Evolutionary conservation across 176 grass and related monocot species (phyloP).

Genomic region (Zea mays): DNA sequence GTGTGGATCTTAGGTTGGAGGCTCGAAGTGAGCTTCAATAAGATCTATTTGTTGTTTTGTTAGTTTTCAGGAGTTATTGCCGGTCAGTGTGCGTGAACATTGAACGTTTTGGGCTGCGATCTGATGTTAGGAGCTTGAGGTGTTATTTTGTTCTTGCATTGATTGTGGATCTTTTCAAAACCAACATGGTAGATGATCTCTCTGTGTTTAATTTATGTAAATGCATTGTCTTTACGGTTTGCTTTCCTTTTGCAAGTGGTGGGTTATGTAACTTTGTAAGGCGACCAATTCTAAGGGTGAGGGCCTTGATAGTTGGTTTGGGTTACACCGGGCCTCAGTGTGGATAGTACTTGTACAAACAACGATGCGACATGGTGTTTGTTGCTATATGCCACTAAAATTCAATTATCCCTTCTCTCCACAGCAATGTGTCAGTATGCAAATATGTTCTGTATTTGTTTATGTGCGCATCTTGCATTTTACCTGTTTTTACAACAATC

Average conservation of each 20-base stretch:
- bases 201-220: neutral
- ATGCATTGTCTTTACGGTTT: neutral
- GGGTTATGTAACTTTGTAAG: constrained; percentile 21
- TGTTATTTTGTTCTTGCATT: neutral
- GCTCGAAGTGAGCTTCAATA: neutral
- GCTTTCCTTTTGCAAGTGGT: neutral
- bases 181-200: neutral
- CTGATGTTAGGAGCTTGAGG: constrained; percentile 13
- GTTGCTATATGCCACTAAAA: neutral
- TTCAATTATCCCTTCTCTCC: neutral
- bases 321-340: neutral
- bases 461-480: neutral
- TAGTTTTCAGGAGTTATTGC: constrained; percentile 12
- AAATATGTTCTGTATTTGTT: neutral
- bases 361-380: neutral
- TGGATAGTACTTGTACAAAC: neutral
- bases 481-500: constrained; percentile 4
- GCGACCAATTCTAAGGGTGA: neutral
- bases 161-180: neutral
- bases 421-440: neutral
- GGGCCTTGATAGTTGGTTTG: neutral
- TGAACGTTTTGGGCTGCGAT: neutral
- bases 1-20: neutral
- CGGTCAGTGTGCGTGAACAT: neutral
- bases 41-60: neutral